A percentile compares a stretch with the other conserved stretches of the same genome.
These are phyloP conservation scores for Thelephora ganbajun DNA, from an alignment of 768 basidiomycete genomes.

Conservation along the genomic window DNA sequence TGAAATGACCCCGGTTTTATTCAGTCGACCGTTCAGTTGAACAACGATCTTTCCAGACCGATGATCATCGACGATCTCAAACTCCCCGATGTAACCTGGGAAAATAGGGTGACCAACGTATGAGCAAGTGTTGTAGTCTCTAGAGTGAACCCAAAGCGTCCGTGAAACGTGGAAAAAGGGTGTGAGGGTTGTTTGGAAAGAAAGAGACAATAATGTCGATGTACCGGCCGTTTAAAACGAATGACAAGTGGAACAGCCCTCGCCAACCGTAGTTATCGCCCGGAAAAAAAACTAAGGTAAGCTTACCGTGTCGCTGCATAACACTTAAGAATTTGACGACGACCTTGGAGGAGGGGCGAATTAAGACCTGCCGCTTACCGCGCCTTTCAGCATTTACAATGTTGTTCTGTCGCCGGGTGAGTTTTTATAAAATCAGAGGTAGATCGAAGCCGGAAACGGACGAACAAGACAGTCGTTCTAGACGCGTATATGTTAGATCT, in stretches of 20 bases:
- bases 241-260: conserved; percentile 44
- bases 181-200: conserved; percentile 36
- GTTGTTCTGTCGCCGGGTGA: conserved; percentile 67
- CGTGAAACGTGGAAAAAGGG: conserved; percentile 17
- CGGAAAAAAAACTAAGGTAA: conserved; percentile 28
- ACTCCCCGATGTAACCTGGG: conserved; percentile 93
- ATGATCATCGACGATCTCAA: conserved; percentile 98
- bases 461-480: conserved; percentile 49
- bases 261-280: conserved; percentile 81
- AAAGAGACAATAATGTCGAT: conserved; percentile 32
- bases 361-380: conserved; percentile 97
- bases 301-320: conserved; percentile 97
- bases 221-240: conserved; percentile 81
- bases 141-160: conserved; percentile 35
- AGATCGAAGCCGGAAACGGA: neutral
- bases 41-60: conserved; percentile 96
- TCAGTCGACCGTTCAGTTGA: conserved; percentile 95
- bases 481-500: conserved; percentile 3
- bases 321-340: conserved; percentile 95
- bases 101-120: neutral
- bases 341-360: conserved; percentile 96
- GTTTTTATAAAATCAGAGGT: conserved; percentile 4
- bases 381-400: conserved; percentile 99
- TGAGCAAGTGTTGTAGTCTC: conserved; percentile 28
- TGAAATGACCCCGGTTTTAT: conserved; percentile 99